These are phyloP conservation scores for Tuber microsphaerosporum DNA, from an alignment of 495 filamentous ascomycete genomes.

Conservation along the genomic window DNA sequence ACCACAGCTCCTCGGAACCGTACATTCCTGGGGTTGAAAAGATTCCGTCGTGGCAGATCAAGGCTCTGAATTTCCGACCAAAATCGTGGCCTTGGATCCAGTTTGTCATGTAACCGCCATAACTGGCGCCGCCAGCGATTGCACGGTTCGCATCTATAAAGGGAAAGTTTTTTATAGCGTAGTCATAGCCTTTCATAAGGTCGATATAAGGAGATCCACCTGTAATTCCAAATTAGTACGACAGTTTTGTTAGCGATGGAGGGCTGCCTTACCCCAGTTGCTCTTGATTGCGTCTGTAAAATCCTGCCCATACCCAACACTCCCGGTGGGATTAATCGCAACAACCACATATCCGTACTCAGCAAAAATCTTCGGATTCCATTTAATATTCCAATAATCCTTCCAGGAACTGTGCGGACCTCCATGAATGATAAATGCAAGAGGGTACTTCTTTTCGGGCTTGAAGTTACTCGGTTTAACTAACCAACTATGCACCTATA, in stretches of 20 bases:
- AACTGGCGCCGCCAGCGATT: slow-evolving; percentile 75
- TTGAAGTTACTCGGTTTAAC: slow-evolving; percentile 74
- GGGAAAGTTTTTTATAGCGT: slow-evolving; percentile 60
- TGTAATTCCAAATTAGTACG: background rate
- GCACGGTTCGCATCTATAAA: slow-evolving; percentile 70
- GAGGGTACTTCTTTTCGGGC: slow-evolving; percentile 61
- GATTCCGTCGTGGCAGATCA: slow-evolving; percentile 80
- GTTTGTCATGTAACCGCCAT: slow-evolving; percentile 61
- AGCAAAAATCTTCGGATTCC: slow-evolving; percentile 83
- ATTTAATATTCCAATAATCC: slow-evolving; percentile 75
- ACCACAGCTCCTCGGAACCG: slow-evolving; percentile 77
- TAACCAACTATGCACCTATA: slow-evolving; percentile 65
- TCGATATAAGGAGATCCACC: slow-evolving; percentile 38
- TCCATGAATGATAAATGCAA: slow-evolving; percentile 77
- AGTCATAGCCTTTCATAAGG: slow-evolving; percentile 67
- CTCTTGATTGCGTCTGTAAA: slow-evolving; percentile 69
- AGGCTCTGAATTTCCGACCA: slow-evolving; percentile 75
- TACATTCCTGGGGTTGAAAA: slow-evolving; percentile 64
- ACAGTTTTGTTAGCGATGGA: slow-evolving; percentile 7
- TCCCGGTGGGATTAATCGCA: slow-evolving; percentile 78
- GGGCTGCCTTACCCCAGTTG: slow-evolving; percentile 54
- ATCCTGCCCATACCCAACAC: slow-evolving; percentile 72
- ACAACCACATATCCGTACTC: slow-evolving; percentile 65
- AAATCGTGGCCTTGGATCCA: slow-evolving; percentile 67
- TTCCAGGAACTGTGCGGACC: slow-evolving; percentile 79